Conservation (phyloP, 2,329 filamentous ascomycete genomes). For the Purpureocillium takamizusanense region DNA sequence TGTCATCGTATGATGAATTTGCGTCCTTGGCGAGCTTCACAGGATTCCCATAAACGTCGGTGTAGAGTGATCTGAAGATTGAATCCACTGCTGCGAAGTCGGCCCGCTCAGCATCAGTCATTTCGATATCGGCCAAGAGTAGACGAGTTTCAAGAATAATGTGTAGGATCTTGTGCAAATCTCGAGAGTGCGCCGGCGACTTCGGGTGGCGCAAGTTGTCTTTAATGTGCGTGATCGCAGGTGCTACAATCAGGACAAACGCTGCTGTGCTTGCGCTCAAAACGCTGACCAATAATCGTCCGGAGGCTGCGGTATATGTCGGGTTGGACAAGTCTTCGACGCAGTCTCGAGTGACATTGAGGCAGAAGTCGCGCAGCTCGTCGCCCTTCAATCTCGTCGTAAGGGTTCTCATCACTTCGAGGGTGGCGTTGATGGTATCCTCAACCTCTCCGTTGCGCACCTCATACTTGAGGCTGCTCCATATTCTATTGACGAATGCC, state of each 20-base stretch:
- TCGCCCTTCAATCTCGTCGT: conserved; percentile 34
- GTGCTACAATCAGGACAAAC: conserved; percentile 38
- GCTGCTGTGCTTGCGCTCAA: conserved; percentile 36
- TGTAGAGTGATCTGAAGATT: conserved; percentile 31
- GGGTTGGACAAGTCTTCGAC: conserved; percentile 43
- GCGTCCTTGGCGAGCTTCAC: conserved; percentile 20
- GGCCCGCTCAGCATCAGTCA: conserved; percentile 24
- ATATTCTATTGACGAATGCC: conserved; percentile 42
- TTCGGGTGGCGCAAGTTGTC: conserved; percentile 41
- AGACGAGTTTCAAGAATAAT: conserved; percentile 39
- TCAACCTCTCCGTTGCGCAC: conserved; percentile 52
- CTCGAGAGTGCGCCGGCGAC: conserved; percentile 39
- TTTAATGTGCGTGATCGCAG: conserved; percentile 38
- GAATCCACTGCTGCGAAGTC: conserved; percentile 26
- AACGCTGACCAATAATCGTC: conserved; percentile 41
- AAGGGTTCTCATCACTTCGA: conserved; percentile 43
- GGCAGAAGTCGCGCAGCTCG: conserved; percentile 34
- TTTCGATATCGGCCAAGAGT: conserved; percentile 23
- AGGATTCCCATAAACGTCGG: conserved; percentile 30
- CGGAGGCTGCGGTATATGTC: conserved; percentile 42
- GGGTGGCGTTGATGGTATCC: conserved; percentile 46
- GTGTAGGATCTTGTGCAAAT: conserved; percentile 41
- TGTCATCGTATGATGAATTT: conserved; percentile 24
- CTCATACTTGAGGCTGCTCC: conserved; percentile 54
- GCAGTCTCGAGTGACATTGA: conserved; percentile 42